Evolutionary conservation across 1,139 yeast genomes (phyloP).

Genomic region (Pichia sp.): DNA sequence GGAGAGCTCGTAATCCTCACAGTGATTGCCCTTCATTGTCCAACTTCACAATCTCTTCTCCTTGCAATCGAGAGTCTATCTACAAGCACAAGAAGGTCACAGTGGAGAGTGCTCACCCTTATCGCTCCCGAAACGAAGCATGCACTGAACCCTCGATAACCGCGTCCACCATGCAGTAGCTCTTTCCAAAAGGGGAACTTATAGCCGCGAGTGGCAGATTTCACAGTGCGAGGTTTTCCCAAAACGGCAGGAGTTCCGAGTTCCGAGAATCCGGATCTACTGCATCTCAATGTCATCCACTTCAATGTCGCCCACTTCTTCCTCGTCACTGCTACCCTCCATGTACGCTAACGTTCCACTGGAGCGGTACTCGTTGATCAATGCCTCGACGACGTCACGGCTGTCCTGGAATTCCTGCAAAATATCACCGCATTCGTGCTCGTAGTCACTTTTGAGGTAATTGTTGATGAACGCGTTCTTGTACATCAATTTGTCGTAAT

Average conservation of each 20-base stretch:
- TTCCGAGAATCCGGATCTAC: no score
- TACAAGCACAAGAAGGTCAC: no score
- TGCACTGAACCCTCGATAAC: no score
- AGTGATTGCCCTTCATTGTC: no score
- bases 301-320: slow-evolving; percentile 5
- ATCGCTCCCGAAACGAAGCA: no score
- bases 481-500: slow-evolving; percentile 73
- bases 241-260: not conserved
- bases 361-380: slow-evolving; percentile 65
- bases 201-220: no score
- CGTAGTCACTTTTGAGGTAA: slow-evolving; percentile 47
- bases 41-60: no score
- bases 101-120: no score
- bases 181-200: no score
- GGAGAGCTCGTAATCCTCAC: slow-evolving; percentile 1
- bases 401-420: slow-evolving; percentile 77
- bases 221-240: not conserved
- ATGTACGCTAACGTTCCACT: slow-evolving; percentile 52
- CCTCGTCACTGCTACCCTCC: slow-evolving; percentile 27
- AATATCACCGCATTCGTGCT: slow-evolving; percentile 42
- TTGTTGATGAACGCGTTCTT: slow-evolving; percentile 82
- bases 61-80: no score
- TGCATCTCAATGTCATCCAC: not conserved
- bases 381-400: slow-evolving; percentile 58
- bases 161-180: no score